Evolutionary conservation across 2,329 filamentous ascomycete species (phyloP).

Genomic region (Verticillium nubilum): DNA sequence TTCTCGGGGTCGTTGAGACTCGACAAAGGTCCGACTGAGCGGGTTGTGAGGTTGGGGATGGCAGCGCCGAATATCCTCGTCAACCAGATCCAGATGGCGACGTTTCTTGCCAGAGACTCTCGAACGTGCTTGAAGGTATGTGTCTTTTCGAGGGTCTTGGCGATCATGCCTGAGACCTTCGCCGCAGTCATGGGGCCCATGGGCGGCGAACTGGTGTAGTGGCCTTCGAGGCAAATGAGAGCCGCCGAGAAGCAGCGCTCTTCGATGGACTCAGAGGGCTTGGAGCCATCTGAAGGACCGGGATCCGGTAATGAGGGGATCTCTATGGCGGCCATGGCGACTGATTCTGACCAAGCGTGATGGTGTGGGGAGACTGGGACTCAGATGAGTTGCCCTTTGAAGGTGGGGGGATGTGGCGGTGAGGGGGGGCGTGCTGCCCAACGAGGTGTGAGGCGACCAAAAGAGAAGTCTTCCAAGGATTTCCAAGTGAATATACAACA

Average conservation of each 20-base stretch:
- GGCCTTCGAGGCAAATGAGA: conserved; percentile 56
- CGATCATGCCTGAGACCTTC: conserved; percentile 51
- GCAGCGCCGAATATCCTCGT: conserved; percentile 56
- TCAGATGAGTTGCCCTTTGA: background rate
- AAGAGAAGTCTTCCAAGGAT: background rate
- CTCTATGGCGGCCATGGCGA: conserved; percentile 12
- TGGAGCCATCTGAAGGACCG: conserved; percentile 18
- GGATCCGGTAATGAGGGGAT: conserved; percentile 8
- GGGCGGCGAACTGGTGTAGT: conserved; percentile 50
- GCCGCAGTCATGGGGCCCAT: conserved; percentile 52
- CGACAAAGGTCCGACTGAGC: conserved; percentile 52
- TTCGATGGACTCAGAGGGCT: conserved; percentile 48
- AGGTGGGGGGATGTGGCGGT: background rate
- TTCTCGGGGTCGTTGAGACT: conserved; percentile 49
- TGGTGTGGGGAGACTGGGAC: background rate
- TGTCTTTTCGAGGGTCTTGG: conserved; percentile 58
- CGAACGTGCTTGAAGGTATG: conserved; percentile 56
- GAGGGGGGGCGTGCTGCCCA: background rate
- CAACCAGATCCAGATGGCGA: conserved; percentile 61
- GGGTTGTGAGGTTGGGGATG: conserved; percentile 53
- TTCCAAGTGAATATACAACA: background rate
- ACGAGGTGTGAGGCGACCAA: background rate
- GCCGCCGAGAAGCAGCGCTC: conserved; percentile 57
- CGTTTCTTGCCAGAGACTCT: conserved; percentile 55
- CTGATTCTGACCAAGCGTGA: background rate